A percentile compares a stretch with the other conserved stretches of the same genome.
phyloP scores from a whole-genome alignment of 768 basidiomycete genomes.

The Russula sp. region DNA sequence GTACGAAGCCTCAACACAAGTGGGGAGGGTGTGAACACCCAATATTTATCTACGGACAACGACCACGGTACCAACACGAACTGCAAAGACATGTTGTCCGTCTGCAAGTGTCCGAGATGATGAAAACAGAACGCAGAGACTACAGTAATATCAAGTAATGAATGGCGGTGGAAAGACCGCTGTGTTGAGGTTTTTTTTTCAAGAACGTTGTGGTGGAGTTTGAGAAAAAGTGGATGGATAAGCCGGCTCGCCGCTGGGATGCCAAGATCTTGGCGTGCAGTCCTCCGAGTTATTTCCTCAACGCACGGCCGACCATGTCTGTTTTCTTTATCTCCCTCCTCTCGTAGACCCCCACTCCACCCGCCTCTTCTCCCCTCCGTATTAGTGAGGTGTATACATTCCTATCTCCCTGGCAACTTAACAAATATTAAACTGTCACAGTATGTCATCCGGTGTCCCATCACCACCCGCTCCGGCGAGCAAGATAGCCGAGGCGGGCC shows the following conservation, averaged over 20 bases:
- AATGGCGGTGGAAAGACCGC: background rate
- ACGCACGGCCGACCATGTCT: background rate
- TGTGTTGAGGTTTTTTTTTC: no score
- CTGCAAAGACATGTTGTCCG: slow-evolving; percentile 21
- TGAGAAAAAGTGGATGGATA: background rate
- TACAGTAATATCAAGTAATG: background rate
- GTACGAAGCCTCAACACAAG: slow-evolving; percentile 27
- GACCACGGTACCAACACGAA: slow-evolving; percentile 27
- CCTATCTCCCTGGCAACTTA: background rate
- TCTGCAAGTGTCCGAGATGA: slow-evolving; percentile 28
- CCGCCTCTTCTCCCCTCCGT: no score
- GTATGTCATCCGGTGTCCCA: slow-evolving; percentile 1
- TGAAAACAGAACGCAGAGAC: background rate
- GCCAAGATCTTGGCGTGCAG: background rate
- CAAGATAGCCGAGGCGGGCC: slow-evolving; percentile 16
- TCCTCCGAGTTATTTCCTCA: background rate
- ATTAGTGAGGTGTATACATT: background rate
- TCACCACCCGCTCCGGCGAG: background rate
- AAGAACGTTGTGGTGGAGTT: background rate
- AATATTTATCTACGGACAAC: slow-evolving; percentile 23
- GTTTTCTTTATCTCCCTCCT: background rate
- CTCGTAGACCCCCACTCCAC: background rate
- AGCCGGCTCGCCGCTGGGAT: background rate
- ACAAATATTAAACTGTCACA: background rate
- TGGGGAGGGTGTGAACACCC: slow-evolving; percentile 9